phyloP scores from a whole-genome alignment of 208 protist genomes.

The Crithidia sp. region DNA sequence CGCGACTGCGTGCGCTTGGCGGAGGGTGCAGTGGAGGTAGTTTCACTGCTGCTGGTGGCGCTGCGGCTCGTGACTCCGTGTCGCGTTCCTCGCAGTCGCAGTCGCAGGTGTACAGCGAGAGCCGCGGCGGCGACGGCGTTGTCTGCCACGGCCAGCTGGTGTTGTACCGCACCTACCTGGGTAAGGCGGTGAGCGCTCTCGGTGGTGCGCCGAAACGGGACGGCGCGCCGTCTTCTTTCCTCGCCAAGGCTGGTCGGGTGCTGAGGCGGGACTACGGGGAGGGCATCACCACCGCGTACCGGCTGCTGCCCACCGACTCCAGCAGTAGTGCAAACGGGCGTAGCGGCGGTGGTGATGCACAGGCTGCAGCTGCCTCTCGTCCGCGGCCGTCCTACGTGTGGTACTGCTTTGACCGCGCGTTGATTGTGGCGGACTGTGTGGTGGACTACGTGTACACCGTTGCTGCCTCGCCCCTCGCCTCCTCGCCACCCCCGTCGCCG shows the following conservation, averaged over 20 bases:
- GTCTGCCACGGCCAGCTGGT: slow-evolving; percentile 34
- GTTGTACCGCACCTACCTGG: slow-evolving; percentile 32
- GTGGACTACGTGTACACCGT: slow-evolving; percentile 85
- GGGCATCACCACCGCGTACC: slow-evolving; percentile 78
- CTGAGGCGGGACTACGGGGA: slow-evolving; percentile 54
- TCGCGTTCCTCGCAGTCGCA: neutral
- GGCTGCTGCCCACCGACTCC: slow-evolving; percentile 37
- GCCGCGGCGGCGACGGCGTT: slow-evolving; percentile 3
- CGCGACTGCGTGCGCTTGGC: slow-evolving; percentile 43
- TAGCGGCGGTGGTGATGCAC: neutral
- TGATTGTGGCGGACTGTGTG: slow-evolving; percentile 87
- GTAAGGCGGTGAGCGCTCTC: slow-evolving; percentile 35
- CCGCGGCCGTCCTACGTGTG: slow-evolving; percentile 52
- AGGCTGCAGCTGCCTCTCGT: neutral
- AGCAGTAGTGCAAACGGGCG: no score
- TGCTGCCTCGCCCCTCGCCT: neutral
- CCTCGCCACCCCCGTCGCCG: slow-evolving; percentile 13
- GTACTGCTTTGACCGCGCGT: slow-evolving; percentile 85
- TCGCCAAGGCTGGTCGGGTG: slow-evolving; percentile 40
- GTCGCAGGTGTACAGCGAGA: slow-evolving; percentile 9
- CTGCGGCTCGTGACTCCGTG: no score
- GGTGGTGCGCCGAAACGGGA: neutral
- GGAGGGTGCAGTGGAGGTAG: slow-evolving; percentile 18
- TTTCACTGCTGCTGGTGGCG: neutral
- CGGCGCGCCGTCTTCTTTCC: slow-evolving; percentile 23